Evolutionary conservation across 371 early-diverging fungal species (phyloP), one percentile per base, ranked within the genome.

Genomic region (Mucor irregularis): DNA sequence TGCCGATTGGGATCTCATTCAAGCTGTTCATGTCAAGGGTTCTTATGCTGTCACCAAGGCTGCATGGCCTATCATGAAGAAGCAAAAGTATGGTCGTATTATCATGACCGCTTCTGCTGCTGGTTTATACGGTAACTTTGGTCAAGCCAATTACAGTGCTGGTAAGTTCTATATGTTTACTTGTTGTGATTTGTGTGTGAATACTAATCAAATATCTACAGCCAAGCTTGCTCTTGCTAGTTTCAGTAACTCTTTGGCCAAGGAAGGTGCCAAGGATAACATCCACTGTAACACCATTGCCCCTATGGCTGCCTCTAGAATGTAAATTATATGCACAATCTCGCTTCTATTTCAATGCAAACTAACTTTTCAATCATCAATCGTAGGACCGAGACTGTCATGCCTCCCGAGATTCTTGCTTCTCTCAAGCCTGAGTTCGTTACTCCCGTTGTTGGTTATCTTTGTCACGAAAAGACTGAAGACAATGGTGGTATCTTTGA

Each of bases 101-200:
- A 84, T 88, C 65, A 88, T 85, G 76, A 79, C 80, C n/a, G 87
- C 93, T 21, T 97, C 97, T 39, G 94, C 97, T 51, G 98, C 97
- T 56, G 99, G 98, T 65, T 76, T 99, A 31, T 97, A 98, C 74
- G 98, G 98, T 67, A 99, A 98, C 89, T 99, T 97, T 86, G 99
- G 99, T 44, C 97, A 97, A 78, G 91, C 96, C 49, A 97, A 97
- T 88, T 98, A 97, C 76, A 83, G 84, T 51, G 84, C 94, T 56
- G 77, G 77, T 76, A 73, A 61, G 58, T 30, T 19, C 13, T 31
- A 43, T 17, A n/a, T 43, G 43, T 16, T 4, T 35, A 28, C 14
- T 33, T 52, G 25, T 28, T 44, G 16, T 49, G 28, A 28, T 14
- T 48, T 46, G 21, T 34, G 13, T 45, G 25, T 35, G 9, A 4